Percentiles rank a stretch among this genome's conserved stretches.
phyloP scores from a whole-genome alignment of 108 stramenopile genomes.

The Phaeodactylum tricornutum region DNA sequence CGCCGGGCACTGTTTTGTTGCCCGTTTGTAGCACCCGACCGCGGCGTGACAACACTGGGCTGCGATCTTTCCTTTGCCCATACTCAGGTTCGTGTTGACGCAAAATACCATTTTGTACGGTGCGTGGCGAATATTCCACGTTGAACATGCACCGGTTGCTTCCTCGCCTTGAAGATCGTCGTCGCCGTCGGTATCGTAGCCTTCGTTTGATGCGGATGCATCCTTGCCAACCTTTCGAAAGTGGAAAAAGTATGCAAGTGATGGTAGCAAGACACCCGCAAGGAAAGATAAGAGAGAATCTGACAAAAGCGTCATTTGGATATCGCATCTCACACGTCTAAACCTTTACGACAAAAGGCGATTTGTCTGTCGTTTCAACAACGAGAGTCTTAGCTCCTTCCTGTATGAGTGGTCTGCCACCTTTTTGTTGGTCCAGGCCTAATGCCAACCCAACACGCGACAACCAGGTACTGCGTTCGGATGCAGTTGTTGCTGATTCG shows the following conservation, averaged over 20 bases:
- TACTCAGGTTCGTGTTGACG: constrained; percentile 63
- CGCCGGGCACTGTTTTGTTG: constrained; percentile 44
- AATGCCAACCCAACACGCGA: neutral
- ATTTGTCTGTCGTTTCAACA: neutral
- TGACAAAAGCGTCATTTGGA: neutral
- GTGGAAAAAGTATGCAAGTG: constrained; percentile 17
- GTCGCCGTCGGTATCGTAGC: constrained; percentile 25
- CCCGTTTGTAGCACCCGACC: constrained; percentile 81
- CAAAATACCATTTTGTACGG: constrained; percentile 85
- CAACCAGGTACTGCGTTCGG: neutral
- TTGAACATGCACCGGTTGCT: constrained; percentile 7
- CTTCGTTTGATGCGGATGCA: constrained; percentile 2
- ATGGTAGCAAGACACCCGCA: constrained; percentile 32
- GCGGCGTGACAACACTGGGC: constrained; percentile 89
- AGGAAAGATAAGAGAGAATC: constrained; percentile 29
- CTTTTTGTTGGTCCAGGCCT: neutral
- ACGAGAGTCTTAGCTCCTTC: neutral
- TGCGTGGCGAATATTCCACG: constrained; percentile 58
- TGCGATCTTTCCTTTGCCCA: constrained; percentile 89
- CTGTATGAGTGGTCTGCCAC: neutral
- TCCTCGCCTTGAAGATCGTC: constrained; percentile 10
- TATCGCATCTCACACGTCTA: neutral
- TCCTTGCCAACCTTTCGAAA: neutral
- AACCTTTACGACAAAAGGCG: neutral
- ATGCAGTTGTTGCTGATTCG: too few relatives aligned